These are phyloP conservation scores for Umbelopsis sp. DNA, from an alignment of 192 early-diverging fungal genomes.

Conservation along the genomic window DNA sequence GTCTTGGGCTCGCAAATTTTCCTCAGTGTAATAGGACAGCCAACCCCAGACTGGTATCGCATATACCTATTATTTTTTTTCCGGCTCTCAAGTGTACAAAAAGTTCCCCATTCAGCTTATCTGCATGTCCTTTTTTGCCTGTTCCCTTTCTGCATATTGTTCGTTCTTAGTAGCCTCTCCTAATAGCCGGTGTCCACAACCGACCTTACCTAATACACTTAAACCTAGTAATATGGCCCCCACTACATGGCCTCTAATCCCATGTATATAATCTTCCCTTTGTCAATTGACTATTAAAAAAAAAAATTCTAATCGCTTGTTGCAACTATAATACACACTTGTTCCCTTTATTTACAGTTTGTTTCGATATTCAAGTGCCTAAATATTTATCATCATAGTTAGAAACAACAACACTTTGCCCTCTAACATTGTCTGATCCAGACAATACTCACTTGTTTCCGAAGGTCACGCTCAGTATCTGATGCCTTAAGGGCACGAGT, in stretches of 20 bases:
- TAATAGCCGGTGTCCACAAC: too few species aligned
- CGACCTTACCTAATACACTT: neutral
- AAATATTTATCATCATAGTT: neutral
- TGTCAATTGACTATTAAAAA: too few species aligned
- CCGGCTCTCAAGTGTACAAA: too few species aligned
- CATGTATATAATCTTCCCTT: too few species aligned
- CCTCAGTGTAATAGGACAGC: neutral
- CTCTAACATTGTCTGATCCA: neutral
- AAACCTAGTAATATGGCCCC: too few species aligned
- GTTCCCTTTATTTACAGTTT: neutral
- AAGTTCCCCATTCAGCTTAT: too few species aligned
- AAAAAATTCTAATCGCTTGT: neutral
- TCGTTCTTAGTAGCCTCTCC: too few species aligned
- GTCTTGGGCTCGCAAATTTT: neutral
- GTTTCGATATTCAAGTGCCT: slow-evolving; percentile 14
- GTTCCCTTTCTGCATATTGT: too few species aligned
- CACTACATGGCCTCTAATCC: too few species aligned
- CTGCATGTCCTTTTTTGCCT: too few species aligned
- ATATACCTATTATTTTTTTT: neutral
- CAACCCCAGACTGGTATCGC: neutral
- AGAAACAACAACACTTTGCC: neutral
- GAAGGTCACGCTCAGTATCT: neutral
- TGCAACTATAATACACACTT: neutral
- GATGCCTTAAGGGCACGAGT: neutral
- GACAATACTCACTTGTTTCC: neutral